Conservation (phyloP, 2,329 filamentous ascomycete genomes). For the Myriosclerotinia curreyana region DNA sequence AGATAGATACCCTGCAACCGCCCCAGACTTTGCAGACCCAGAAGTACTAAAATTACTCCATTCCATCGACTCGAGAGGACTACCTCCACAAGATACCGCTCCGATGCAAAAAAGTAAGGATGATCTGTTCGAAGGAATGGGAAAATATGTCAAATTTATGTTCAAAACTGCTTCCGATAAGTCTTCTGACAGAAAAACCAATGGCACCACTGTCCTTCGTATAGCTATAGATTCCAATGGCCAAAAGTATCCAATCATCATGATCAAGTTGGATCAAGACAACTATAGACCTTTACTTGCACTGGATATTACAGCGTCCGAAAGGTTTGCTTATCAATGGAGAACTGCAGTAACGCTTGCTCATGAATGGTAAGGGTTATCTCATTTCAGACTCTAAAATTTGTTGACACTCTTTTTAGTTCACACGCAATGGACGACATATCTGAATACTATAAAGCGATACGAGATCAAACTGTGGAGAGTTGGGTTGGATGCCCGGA, state of each 20-base stretch:
- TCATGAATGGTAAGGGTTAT: constrained; percentile 6
- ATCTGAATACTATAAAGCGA: neutral
- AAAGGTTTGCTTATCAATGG: constrained; percentile 13
- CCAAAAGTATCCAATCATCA: neutral
- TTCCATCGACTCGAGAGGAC: neutral
- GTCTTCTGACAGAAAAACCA: no score
- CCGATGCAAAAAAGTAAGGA: neutral
- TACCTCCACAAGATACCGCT: constrained; percentile 4
- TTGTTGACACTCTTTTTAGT: neutral
- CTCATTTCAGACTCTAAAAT: neutral
- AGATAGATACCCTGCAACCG: neutral
- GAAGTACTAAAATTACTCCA: neutral
- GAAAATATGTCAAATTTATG: neutral
- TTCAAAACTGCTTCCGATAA: neutral
- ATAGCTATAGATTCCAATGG: neutral
- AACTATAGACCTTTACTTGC: constrained; percentile 1
- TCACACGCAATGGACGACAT: neutral
- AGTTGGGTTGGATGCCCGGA: neutral
- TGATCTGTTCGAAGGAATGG: neutral
- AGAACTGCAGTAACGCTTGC: constrained; percentile 1
- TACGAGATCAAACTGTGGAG: no score
- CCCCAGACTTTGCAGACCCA: neutral
- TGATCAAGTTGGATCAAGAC: neutral
- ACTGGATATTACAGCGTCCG: neutral
- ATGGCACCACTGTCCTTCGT: neutral